phyloP scores from a whole-genome alignment of 306 rosid genomes.

The Vachellia pachyceras region DNA sequence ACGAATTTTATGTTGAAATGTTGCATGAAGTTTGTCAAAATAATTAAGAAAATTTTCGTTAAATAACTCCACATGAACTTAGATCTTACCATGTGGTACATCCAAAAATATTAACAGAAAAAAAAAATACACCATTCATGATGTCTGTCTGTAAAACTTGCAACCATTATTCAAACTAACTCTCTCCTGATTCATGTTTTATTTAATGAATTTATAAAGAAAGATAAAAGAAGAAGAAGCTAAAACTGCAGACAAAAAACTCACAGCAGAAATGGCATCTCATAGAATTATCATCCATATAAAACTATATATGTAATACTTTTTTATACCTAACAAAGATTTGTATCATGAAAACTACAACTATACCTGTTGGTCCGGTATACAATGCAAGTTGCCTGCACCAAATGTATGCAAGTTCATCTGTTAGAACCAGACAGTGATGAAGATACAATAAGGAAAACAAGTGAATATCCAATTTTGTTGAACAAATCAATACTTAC shows the following conservation, averaged over 20 bases:
- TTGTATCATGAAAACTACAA: background rate
- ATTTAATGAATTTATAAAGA: background rate
- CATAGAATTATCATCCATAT: background rate
- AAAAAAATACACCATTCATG: background rate
- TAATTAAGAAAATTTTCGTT: too few species aligned
- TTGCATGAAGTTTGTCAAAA: background rate
- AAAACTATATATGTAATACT: background rate
- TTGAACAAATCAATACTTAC: slow-evolving; percentile 47
- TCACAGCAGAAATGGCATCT: background rate
- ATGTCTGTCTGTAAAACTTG: background rate
- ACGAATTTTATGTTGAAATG: too few species aligned
- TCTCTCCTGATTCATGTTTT: background rate
- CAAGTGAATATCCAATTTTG: background rate
- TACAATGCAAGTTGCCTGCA: slow-evolving; percentile 93
- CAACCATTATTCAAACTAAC: background rate
- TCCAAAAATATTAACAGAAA: background rate
- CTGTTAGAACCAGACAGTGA: slow-evolving; percentile 27
- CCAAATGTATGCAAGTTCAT: slow-evolving; percentile 5
- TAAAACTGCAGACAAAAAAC: background rate
- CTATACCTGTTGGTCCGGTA: slow-evolving; percentile 89
- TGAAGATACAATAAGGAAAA: background rate
- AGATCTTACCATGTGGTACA: background rate
- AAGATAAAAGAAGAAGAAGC: background rate
- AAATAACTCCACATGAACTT: background rate
- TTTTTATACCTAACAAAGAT: background rate